These are phyloP conservation scores for Linnemannia exigua DNA, from an alignment of 192 early-diverging fungal species.

Conservation along the genomic window DNA sequence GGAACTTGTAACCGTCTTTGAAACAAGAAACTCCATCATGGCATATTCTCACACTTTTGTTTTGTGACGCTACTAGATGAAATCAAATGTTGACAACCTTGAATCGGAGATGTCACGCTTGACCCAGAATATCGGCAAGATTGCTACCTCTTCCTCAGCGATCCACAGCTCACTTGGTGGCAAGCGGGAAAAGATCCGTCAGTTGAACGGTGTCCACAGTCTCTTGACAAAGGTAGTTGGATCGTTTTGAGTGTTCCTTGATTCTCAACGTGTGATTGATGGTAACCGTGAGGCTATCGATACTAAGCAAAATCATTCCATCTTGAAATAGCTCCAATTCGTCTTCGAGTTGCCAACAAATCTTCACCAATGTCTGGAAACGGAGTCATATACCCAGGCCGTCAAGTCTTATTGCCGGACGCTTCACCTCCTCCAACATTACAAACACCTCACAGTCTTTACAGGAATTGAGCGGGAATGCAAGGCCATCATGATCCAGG, in stretches of 20 bases:
- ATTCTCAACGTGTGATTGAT: background rate
- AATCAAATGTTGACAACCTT: constrained; percentile 88
- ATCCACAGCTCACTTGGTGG: constrained; percentile 75
- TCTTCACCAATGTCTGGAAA: constrained; percentile 72
- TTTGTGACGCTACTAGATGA: constrained; percentile 71
- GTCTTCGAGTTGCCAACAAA: constrained; percentile 89
- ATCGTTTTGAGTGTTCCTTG: background rate
- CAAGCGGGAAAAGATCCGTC: constrained; percentile 79
- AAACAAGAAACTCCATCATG: background rate
- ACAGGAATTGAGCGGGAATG: constrained; percentile 86
- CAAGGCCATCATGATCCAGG: constrained; percentile 79
- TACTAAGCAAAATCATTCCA: background rate
- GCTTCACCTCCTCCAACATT: constrained; percentile 80
- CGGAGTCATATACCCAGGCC: constrained; percentile 77
- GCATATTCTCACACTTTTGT: background rate
- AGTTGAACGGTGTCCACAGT: constrained; percentile 79
- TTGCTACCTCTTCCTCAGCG: constrained; percentile 63
- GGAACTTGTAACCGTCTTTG: background rate
- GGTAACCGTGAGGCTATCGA: background rate
- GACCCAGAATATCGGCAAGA: constrained; percentile 73
- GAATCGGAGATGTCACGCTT: constrained; percentile 87
- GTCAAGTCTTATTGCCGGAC: constrained; percentile 84
- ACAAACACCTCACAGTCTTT: constrained; percentile 82
- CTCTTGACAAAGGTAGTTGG: constrained; percentile 74
- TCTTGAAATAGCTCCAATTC: constrained; percentile 77